These are phyloP conservation scores for Thelonectria rubi DNA, from an alignment of 2,329 filamentous ascomycete species.

Conservation along the genomic window DNA sequence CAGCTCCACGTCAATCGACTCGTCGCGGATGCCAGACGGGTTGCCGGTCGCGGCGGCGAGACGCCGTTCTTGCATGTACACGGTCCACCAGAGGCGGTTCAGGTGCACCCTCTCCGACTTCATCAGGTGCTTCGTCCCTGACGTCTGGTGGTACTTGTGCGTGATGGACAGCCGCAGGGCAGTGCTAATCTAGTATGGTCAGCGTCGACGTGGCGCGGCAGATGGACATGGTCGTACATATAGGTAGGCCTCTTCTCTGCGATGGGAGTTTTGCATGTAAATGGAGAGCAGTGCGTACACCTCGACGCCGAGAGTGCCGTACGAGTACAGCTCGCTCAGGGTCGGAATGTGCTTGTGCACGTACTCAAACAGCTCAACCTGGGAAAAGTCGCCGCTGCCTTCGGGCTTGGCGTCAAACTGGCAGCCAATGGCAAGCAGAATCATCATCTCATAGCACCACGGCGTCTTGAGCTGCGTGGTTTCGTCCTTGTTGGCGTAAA, in stretches of 20 bases:
- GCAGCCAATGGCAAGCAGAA: slow-evolving; percentile 40
- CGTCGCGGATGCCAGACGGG: slow-evolving; percentile 38
- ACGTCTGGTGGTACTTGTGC: slow-evolving; percentile 43
- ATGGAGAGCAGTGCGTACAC: slow-evolving; percentile 41
- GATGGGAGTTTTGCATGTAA: slow-evolving; percentile 39
- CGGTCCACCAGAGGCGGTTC: slow-evolving; percentile 24
- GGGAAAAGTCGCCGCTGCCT: slow-evolving; percentile 39
- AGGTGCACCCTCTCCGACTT: slow-evolving; percentile 38
- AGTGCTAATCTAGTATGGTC: slow-evolving; percentile 38
- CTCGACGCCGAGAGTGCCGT: slow-evolving; percentile 43
- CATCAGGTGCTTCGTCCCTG: slow-evolving; percentile 39
- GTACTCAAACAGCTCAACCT: slow-evolving; percentile 36
- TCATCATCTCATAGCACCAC: slow-evolving; percentile 42
- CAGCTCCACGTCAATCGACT: slow-evolving; percentile 40
- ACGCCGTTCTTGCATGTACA: slow-evolving; percentile 41
- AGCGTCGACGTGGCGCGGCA: background rate
- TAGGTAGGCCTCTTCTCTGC: slow-evolving; percentile 41
- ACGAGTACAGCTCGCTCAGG: slow-evolving; percentile 38
- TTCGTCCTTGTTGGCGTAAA: slow-evolving; percentile 38
- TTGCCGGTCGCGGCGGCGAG: slow-evolving; percentile 40
- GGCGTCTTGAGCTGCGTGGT: slow-evolving; percentile 34
- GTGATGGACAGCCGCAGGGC: slow-evolving; percentile 42
- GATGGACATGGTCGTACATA: slow-evolving; percentile 25
- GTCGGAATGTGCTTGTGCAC: slow-evolving; percentile 42
- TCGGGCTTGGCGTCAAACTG: slow-evolving; percentile 40